These are phyloP conservation scores for Venustampulla echinocandica DNA, from an alignment of 495 filamentous ascomycete species.

Conservation along the genomic window DNA sequence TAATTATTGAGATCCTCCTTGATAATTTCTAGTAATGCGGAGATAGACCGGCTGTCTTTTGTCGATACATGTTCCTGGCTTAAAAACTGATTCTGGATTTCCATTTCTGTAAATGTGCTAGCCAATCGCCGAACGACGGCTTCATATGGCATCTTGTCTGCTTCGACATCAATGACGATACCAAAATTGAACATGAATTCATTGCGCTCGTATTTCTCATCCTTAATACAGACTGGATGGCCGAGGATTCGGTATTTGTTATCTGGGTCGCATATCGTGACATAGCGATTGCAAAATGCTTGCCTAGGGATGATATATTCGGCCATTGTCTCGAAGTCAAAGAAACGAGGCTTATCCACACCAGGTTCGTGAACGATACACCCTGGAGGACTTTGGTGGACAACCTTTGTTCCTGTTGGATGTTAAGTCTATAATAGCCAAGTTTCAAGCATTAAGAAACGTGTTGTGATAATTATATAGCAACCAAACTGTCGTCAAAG, in stretches of 20 bases:
- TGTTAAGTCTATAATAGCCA: neutral
- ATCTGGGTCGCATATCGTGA: slow-evolving; percentile 63
- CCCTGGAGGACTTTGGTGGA: slow-evolving; percentile 64
- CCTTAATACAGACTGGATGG: slow-evolving; percentile 78
- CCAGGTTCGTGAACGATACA: slow-evolving; percentile 59
- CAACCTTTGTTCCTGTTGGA: slow-evolving; percentile 61
- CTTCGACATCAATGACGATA: slow-evolving; percentile 62
- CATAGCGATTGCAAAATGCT: slow-evolving; percentile 79
- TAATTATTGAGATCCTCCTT: slow-evolving; percentile 96
- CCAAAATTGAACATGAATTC: slow-evolving; percentile 98
- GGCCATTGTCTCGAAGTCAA: slow-evolving; percentile 74
- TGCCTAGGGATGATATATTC: slow-evolving; percentile 90
- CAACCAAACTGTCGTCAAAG: neutral
- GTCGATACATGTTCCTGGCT: slow-evolving; percentile 41
- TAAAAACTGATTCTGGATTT: slow-evolving; percentile 76
- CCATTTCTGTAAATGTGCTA: slow-evolving; percentile 73
- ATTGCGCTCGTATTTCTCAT: slow-evolving; percentile 72
- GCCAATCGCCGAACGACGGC: slow-evolving; percentile 80
- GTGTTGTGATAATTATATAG: no score
- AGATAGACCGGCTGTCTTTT: slow-evolving; percentile 52
- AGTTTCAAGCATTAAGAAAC: no score
- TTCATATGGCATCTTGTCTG: slow-evolving; percentile 52
- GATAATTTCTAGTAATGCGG: slow-evolving; percentile 79
- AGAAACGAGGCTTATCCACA: slow-evolving; percentile 51
- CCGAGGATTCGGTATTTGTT: slow-evolving; percentile 75